These are phyloP conservation scores for Kurtzmaniella quercitrusa DNA, from an alignment of 1,139 yeast species.

Conservation along the genomic window DNA sequence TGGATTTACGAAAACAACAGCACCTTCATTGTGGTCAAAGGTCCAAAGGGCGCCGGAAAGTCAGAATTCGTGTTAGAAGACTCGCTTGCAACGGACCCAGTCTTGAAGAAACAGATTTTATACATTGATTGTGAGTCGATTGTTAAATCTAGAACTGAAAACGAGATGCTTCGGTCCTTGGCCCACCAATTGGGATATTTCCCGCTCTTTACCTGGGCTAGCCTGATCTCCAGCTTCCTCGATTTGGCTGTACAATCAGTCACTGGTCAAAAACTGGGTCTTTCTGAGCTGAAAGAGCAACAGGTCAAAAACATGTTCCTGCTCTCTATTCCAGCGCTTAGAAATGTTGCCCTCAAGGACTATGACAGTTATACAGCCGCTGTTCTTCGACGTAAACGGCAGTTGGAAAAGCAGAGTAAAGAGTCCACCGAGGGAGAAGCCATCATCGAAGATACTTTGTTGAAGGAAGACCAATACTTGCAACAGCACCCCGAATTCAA, in stretches of 20 bases:
- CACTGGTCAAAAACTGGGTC: conserved; percentile 92
- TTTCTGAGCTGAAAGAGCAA: conserved; percentile 79
- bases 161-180: conserved; percentile 59
- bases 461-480: conserved; percentile 76
- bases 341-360: conserved; percentile 54
- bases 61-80: conserved; percentile 72
- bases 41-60: conserved; percentile 95
- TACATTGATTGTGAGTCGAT: conserved; percentile 76
- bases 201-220: conserved; percentile 93
- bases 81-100: conserved; percentile 47
- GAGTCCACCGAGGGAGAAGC: not conserved
- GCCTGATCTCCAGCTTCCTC: conserved; percentile 69
- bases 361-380: conserved; percentile 29
- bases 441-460: conserved; percentile 17
- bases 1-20: conserved; percentile 81
- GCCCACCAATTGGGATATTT: conserved; percentile 83
- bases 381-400: conserved; percentile 21
- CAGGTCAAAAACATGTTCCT: conserved; percentile 80
- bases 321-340: conserved; percentile 67
- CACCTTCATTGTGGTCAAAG: conserved; percentile 83
- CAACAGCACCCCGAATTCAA: conserved; percentile 83
- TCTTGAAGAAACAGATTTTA: conserved; percentile 51
- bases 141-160: conserved; percentile 69
- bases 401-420: conserved; percentile 12
- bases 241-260: conserved; percentile 87